Conservation (phyloP, 164 flowering plant genomes). For the Vitis riparia region DNA sequence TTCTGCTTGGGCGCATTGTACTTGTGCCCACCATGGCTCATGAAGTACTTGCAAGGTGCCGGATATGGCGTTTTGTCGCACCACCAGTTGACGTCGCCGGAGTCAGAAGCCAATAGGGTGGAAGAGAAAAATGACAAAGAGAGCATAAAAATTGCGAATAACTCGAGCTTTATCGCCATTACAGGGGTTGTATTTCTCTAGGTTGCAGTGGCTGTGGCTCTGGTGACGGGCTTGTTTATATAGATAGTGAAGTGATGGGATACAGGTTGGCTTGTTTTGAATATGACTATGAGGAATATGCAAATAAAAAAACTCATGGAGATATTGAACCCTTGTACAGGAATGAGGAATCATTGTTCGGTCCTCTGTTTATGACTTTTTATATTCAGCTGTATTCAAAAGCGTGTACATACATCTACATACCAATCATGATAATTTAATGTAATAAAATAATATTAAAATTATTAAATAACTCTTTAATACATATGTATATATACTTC, state of each 20-base stretch:
- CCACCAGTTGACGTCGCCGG: constrained; percentile 35
- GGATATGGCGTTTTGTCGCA: constrained; percentile 56
- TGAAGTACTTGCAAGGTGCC: constrained; percentile 40
- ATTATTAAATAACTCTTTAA: too few relatives aligned
- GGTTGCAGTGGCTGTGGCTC: background rate
- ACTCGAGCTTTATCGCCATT: constrained; percentile 12
- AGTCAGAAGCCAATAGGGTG: constrained; percentile 2
- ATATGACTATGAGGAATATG: background rate
- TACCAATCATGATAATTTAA: too few relatives aligned
- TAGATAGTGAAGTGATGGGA: background rate
- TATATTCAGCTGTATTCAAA: too few relatives aligned
- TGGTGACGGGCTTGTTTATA: constrained; percentile 2
- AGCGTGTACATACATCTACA: too few relatives aligned
- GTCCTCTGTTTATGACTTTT: too few relatives aligned
- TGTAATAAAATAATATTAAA: too few relatives aligned
- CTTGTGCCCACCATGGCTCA: constrained; percentile 19
- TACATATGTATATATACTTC: too few relatives aligned
- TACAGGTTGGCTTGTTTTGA: constrained; percentile 14
- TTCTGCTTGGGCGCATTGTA: constrained; percentile 14
- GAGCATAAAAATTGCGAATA: background rate
- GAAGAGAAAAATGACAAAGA: constrained; percentile 12
- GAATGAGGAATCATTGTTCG: too few relatives aligned
- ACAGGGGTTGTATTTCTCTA: background rate
- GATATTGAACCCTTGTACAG: too few relatives aligned
- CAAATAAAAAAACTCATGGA: too few relatives aligned